Evolutionary conservation across 2,329 filamentous ascomycete genomes (phyloP), one percentile per base, ranked within the genome.

Genomic region (Aaosphaeria pasadenensis): DNA sequence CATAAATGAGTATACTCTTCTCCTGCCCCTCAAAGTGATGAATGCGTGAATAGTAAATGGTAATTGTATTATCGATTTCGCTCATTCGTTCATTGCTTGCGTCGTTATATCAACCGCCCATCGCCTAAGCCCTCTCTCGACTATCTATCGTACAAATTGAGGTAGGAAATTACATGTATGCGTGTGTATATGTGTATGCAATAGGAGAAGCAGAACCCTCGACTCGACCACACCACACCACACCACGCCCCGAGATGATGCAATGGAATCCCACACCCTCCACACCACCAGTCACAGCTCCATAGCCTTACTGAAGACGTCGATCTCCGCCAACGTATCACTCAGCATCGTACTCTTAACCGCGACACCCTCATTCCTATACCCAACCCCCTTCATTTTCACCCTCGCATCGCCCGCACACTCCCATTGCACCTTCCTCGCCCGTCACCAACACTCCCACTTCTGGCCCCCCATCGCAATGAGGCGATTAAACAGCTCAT

Each of bases 401-500:
- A 13, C 33, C 33, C 33, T 2, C 33, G 9, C 33, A 3, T 36
- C 33, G 9, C 33, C 33, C 9, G 13, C 9, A 9, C 33, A 11
- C 33, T 36, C 33, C 33, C 33, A 36, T 13, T 36, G 9, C 33
- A 36, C 33, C 33, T 13, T 13, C 33, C 33, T 9, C 9, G 9
- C 13, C 9, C 9, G 33, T 46, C 42, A 92, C 84, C 83, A 89
- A 47, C 80, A 79, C 74, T 90, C 87, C 89, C 89, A 94, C 76
- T 90, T 90, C 77, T 94, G 88, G 11, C 79, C 79, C 1, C 88
- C 88, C 71, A 92, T 88, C 2, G 87, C 82, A 48, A 91, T 73
- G 47, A 92, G 65, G 11, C 89, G 81, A 71, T 94, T 94, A 63
- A 94, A 94, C 39, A 95, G 64, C 71, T 92, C 87, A 58, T 94